Evolutionary conservation across 805 yeast species (phyloP).

Genomic region (Metschnikowia dekortorum): DNA sequence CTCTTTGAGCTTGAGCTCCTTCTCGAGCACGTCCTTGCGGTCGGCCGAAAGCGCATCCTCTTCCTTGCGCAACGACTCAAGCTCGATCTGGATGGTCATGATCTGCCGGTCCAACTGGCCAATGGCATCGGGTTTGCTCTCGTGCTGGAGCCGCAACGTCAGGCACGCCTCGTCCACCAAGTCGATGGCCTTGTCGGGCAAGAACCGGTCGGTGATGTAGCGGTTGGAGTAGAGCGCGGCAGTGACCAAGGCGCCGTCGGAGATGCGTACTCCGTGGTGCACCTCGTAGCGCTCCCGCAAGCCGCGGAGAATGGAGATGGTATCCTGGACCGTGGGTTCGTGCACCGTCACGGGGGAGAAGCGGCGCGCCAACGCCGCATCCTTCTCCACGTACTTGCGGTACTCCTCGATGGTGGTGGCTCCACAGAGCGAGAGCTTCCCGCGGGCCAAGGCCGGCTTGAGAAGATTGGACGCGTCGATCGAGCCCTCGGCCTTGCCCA

Average conservation of each 20-base stretch:
- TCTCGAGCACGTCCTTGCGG: conserved; percentile 68
- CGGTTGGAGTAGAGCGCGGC: conserved; percentile 89
- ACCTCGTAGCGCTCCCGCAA: conserved; percentile 92
- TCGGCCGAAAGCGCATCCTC: conserved; percentile 81
- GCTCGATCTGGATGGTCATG: conserved; percentile 92
- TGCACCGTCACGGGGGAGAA: conserved; percentile 82
- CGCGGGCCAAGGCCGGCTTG: conserved; percentile 92
- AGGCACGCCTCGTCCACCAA: conserved; percentile 97
- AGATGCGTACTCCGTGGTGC: conserved; percentile 93
- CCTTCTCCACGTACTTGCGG: conserved; percentile 89
- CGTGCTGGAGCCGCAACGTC: conserved; percentile 89
- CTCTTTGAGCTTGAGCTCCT: conserved; percentile 57
- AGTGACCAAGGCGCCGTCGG: conserved; percentile 88
- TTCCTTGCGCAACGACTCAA: conserved; percentile 90
- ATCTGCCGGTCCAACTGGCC: conserved; percentile 82
- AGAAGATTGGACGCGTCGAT: conserved; percentile 92
- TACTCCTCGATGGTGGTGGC: conserved; percentile 96
- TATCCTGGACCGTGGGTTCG: conserved; percentile 88
- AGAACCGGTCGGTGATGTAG: conserved; percentile 83
- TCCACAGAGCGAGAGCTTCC: conserved; percentile 87
- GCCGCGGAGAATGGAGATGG: conserved; percentile 89
- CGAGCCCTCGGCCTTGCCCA: conserved; percentile 91
- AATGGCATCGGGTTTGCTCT: conserved; percentile 92
- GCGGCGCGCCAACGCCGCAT: conserved; percentile 91
- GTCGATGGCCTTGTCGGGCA: conserved; percentile 97